A percentile compares a stretch with the other conserved stretches of the same genome.
Evolutionary conservation across 202 grass and related monocot genomes (phyloP).

Genomic region (Panicum hallii): DNA sequence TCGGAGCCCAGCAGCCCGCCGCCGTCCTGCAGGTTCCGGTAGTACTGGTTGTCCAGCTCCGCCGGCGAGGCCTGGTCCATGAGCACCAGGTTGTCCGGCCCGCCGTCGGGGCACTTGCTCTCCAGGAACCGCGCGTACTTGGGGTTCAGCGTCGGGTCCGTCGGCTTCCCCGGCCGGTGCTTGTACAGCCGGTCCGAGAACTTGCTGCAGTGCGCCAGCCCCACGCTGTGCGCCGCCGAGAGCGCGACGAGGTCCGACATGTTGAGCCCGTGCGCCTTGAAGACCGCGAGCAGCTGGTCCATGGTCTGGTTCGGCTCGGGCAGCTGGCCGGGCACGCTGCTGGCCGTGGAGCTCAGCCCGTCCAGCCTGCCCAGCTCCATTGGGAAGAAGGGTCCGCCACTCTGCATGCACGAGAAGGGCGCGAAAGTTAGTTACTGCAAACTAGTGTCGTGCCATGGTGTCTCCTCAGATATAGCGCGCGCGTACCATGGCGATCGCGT

Average conservation of each 20-base stretch:
- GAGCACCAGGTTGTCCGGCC: slow-evolving; percentile 52
- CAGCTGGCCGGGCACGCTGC: slow-evolving; percentile 65
- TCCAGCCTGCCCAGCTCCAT: slow-evolving; percentile 89
- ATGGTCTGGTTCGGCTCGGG: slow-evolving; percentile 62
- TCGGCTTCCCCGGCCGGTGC: slow-evolving; percentile 11
- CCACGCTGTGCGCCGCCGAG: slow-evolving; percentile 81
- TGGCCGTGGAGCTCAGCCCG: slow-evolving; percentile 65
- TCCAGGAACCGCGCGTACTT: slow-evolving; percentile 68
- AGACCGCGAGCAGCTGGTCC: slow-evolving; percentile 61
- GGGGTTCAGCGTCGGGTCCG: slow-evolving; percentile 67
- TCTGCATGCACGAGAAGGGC: slow-evolving; percentile 13
- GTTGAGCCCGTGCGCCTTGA: slow-evolving; percentile 67
- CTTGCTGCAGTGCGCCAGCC: slow-evolving; percentile 76
- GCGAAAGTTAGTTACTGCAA: background rate
- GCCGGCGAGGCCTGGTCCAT: slow-evolving; percentile 73
- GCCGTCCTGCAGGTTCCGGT: slow-evolving; percentile 78
- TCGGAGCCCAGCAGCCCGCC: slow-evolving; percentile 84
- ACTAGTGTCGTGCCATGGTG: too few species aligned
- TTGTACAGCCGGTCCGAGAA: slow-evolving; percentile 56
- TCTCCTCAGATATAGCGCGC: too few species aligned
- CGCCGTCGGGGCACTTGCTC: slow-evolving; percentile 55
- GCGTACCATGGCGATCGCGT: slow-evolving; percentile 61
- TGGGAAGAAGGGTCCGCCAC: slow-evolving; percentile 69
- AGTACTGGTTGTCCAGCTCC: slow-evolving; percentile 89
- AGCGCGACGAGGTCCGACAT: slow-evolving; percentile 77